Conservation (phyloP, 106 monocot genomes). For the Ottelia alismoides region DNA sequence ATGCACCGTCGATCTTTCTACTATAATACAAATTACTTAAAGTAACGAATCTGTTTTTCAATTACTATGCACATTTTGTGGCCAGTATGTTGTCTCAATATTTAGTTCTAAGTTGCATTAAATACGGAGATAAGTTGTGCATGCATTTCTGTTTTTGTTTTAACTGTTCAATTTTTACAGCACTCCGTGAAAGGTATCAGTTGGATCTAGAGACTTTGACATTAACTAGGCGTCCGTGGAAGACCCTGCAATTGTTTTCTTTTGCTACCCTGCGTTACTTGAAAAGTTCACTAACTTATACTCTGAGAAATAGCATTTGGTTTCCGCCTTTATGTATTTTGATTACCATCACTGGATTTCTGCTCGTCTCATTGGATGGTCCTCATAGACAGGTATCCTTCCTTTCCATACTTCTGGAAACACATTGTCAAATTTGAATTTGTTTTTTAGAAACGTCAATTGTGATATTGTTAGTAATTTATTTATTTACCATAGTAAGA, state of each 20-base stretch:
- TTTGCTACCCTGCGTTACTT: constrained; percentile 1
- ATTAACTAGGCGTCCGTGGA: constrained; percentile 2
- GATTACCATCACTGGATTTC: neutral
- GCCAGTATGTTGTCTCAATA: no score
- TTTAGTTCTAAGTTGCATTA: no score
- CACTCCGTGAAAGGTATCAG: constrained; percentile 4
- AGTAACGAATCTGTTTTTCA: no score
- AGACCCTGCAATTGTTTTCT: constrained; percentile 5
- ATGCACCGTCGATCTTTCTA: no score
- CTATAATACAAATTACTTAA: no score
- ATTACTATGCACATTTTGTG: no score
- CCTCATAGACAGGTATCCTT: neutral
- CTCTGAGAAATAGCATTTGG: neutral
- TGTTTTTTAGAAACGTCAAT: neutral
- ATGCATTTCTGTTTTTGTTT: no score
- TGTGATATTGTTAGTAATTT: neutral
- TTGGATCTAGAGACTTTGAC: constrained; percentile 9
- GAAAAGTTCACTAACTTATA: constrained; percentile 1
- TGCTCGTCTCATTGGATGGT: neutral
- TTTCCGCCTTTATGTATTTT: neutral
- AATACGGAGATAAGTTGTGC: no score
- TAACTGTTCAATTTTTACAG: no score
- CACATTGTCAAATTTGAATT: neutral
- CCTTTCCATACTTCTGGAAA: neutral
- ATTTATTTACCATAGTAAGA: neutral